Percentiles rank a stretch among this genome's conserved stretches.
phyloP scores from a whole-genome alignment of 2,329 filamentous ascomycete species.

The Aspergillus thermomutatus region DNA sequence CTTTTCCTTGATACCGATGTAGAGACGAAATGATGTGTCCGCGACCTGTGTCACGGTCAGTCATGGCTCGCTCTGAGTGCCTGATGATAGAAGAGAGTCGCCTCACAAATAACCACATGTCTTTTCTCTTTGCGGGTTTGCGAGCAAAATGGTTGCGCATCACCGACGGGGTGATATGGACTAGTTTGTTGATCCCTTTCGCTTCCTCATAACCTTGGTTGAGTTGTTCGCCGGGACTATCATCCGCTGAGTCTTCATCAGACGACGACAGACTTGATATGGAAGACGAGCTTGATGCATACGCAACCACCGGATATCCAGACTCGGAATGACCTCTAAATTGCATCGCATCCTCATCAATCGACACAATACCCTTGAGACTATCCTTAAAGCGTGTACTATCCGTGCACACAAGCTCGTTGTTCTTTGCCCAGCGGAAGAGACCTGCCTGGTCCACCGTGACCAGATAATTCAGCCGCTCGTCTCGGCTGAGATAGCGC shows the following conservation, averaged over 20 bases:
- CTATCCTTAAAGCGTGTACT: conserved; percentile 70
- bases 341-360: conserved; percentile 57
- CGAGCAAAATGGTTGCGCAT: conserved; percentile 76
- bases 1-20: conserved; percentile 84
- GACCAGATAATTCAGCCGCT: conserved; percentile 77
- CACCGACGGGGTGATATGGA: conserved; percentile 66
- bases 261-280: neutral
- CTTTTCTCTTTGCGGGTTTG: conserved; percentile 70
- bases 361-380: conserved; percentile 67
- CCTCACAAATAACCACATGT: conserved; percentile 84
- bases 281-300: conserved; percentile 23
- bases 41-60: conserved; percentile 33
- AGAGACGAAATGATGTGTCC: conserved; percentile 74
- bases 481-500: conserved; percentile 77
- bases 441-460: conserved; percentile 69
- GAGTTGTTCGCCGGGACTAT: conserved; percentile 56
- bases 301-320: conserved; percentile 18
- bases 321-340: conserved; percentile 41
- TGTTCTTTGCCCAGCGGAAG: conserved; percentile 85
- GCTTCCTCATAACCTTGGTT: conserved; percentile 61
- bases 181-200: conserved; percentile 59
- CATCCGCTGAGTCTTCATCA: conserved; percentile 7
- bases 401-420: conserved; percentile 71
- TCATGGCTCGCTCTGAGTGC: neutral
- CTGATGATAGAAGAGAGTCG: neutral